A percentile compares a stretch with the other conserved stretches of the same genome.
phyloP scores from a whole-genome alignment of 345 rosid species.

The Orychophragmus violaceus region DNA sequence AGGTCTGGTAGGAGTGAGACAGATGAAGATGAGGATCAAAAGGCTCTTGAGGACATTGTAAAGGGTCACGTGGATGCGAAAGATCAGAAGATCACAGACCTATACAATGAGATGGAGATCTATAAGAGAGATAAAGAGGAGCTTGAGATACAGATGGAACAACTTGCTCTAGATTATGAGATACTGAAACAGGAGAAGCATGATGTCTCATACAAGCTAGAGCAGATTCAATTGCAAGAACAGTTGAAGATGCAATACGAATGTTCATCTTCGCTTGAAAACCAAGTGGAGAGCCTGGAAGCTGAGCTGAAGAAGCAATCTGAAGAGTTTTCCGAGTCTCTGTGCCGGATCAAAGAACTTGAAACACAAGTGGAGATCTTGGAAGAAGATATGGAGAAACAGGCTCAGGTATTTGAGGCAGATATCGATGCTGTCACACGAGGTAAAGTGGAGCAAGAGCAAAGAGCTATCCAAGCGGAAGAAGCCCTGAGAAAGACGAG shows the following conservation, averaged over 20 bases:
- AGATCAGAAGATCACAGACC: slow-evolving; percentile 67
- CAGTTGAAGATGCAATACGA: slow-evolving; percentile 71
- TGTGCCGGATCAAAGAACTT: slow-evolving; percentile 45
- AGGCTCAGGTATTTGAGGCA: slow-evolving; percentile 44
- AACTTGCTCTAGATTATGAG: slow-evolving; percentile 94
- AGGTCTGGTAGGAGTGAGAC: slow-evolving; percentile 35
- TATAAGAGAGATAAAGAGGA: slow-evolving; percentile 77
- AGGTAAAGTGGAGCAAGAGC: slow-evolving; percentile 71
- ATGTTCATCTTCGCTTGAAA: slow-evolving; percentile 54
- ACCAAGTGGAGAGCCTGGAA: slow-evolving; percentile 43
- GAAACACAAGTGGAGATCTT: slow-evolving; percentile 42
- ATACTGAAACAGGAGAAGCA: slow-evolving; percentile 88
- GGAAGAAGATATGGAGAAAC: slow-evolving; percentile 73
- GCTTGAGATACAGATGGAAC: slow-evolving; percentile 89
- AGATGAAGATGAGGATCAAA: slow-evolving; percentile 79
- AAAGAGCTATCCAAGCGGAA: slow-evolving; percentile 81
- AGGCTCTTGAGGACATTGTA: slow-evolving; percentile 76
- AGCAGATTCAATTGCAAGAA: slow-evolving; percentile 83
- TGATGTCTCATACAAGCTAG: slow-evolving; percentile 56
- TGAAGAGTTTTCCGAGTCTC: slow-evolving; percentile 42
- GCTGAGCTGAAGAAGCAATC: slow-evolving; percentile 42
- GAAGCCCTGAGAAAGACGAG: slow-evolving; percentile 59
- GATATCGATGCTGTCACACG: slow-evolving; percentile 54
- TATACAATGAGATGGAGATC: slow-evolving; percentile 67
- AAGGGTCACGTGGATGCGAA: slow-evolving; percentile 55